Percentiles rank a stretch among this genome's conserved stretches.
phyloP scores from a whole-genome alignment of 2,329 filamentous ascomycete species.

The Colletotrichum incanum region DNA sequence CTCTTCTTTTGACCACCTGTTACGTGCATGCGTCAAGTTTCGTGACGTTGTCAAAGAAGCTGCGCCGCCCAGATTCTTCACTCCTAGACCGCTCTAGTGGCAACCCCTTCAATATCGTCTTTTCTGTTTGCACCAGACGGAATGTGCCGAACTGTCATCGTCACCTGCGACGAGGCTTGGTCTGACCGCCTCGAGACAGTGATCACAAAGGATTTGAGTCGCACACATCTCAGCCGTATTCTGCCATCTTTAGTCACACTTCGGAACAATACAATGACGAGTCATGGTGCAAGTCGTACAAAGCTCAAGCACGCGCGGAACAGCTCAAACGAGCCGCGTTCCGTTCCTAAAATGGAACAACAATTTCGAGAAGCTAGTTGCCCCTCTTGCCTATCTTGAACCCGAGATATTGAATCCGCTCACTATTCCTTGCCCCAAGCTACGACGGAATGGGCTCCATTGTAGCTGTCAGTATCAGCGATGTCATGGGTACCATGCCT shows the following conservation, averaged over 20 bases:
- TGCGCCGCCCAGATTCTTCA: constrained; percentile 1
- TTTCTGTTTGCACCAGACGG: background rate
- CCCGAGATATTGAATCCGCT: background rate
- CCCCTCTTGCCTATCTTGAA: background rate
- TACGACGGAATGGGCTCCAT: background rate
- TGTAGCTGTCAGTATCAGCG: background rate
- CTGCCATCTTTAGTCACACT: background rate
- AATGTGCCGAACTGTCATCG: background rate
- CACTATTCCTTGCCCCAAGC: background rate
- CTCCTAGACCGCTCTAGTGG: background rate
- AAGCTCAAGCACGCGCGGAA: background rate
- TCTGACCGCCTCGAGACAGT: background rate
- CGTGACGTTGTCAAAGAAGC: background rate
- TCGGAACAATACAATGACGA: background rate
- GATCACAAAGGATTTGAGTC: too few species aligned
- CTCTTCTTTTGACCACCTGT: background rate
- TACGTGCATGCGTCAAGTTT: background rate
- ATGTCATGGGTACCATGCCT: background rate
- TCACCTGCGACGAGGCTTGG: background rate
- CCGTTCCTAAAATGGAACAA: constrained; percentile 7
- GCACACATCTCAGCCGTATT: background rate
- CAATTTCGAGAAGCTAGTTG: background rate
- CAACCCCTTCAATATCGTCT: background rate
- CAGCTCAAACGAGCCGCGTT: background rate
- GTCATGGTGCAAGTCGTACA: constrained; percentile 13